A percentile compares a stretch with the other conserved stretches of the same genome.
Evolutionary conservation across 2,329 filamentous ascomycete genomes (phyloP).

Genomic region (Paecilomyces fulvus): DNA sequence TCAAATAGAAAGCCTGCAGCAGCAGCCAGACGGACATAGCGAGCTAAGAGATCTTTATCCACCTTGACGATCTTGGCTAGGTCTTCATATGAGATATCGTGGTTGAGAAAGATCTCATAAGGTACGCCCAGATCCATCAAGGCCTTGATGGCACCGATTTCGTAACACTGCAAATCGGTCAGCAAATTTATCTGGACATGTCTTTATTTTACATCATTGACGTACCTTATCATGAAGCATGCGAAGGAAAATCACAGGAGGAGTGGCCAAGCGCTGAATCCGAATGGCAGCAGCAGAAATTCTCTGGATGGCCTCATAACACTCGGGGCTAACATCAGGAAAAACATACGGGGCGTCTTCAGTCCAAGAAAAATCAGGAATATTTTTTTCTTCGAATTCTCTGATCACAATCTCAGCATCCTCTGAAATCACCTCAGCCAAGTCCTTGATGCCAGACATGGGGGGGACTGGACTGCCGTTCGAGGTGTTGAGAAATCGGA

Average conservation of each 20-base stretch:
- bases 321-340: not conserved
- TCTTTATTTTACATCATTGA: not conserved
- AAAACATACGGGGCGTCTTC: not conserved
- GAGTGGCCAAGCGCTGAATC: not conserved
- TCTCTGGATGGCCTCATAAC: not conserved
- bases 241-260: not conserved
- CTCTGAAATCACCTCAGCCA: not conserved
- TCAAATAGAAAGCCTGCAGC: not conserved
- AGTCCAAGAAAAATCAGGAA: not conserved
- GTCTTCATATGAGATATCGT: not conserved
- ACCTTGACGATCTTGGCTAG: not conserved
- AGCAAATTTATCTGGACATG: not conserved
- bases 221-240: not conserved
- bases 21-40: not conserved
- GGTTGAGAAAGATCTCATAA: not conserved
- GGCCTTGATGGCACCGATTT: not conserved
- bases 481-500: not conserved
- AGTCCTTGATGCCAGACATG: not conserved
- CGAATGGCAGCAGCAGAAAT: not conserved
- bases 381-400: not conserved
- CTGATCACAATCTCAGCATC: not conserved
- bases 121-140: not conserved
- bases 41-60: not conserved
- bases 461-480: not conserved
- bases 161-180: not conserved